Evolutionary conservation across 495 filamentous ascomycete genomes (phyloP).

Genomic region (Chaetomium cochliodes): DNA sequence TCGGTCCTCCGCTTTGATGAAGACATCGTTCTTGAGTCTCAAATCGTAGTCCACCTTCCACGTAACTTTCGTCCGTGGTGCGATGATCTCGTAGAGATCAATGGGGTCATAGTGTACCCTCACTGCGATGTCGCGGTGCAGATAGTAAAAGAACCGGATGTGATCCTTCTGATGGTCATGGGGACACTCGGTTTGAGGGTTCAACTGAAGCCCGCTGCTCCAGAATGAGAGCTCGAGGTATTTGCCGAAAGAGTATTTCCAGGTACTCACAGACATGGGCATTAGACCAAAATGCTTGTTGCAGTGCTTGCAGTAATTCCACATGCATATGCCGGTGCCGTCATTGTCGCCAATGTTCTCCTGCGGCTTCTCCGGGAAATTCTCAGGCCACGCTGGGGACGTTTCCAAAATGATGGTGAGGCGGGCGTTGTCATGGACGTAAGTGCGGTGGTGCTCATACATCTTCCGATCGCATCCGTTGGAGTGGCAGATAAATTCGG

Average conservation of each 20-base stretch:
- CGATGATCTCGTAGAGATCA: conserved; percentile 90
- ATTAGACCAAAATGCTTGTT: conserved; percentile 83
- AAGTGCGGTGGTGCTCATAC: conserved; percentile 93
- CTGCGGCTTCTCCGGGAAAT: conserved; percentile 47
- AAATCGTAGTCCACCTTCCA: conserved; percentile 98
- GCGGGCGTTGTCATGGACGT: conserved; percentile 93
- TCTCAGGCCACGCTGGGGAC: conserved; percentile 46
- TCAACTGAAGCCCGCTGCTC: conserved; percentile 77
- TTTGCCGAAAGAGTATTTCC: conserved; percentile 98
- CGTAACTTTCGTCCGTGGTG: conserved; percentile 82
- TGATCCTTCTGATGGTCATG: conserved; percentile 93
- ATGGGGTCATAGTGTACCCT: conserved; percentile 90
- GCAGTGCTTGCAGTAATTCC: conserved; percentile 92
- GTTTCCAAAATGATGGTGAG: conserved; percentile 85
- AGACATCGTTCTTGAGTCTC: conserved; percentile 88
- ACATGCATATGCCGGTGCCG: conserved; percentile 83
- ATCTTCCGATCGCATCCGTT: conserved; percentile 87
- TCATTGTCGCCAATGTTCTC: conserved; percentile 39
- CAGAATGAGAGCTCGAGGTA: conserved; percentile 96
- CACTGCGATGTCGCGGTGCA: conserved; percentile 67
- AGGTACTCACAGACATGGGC: conserved; percentile 92
- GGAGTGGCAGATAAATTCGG: conserved; percentile 69
- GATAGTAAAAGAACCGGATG: conserved; percentile 85
- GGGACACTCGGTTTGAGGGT: conserved; percentile 73
- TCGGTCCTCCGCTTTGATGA: conserved; percentile 70